Percentiles rank a stretch among this genome's conserved stretches.
Conservation (phyloP, 805 yeast genomes). For the Candida railenensis region DNA sequence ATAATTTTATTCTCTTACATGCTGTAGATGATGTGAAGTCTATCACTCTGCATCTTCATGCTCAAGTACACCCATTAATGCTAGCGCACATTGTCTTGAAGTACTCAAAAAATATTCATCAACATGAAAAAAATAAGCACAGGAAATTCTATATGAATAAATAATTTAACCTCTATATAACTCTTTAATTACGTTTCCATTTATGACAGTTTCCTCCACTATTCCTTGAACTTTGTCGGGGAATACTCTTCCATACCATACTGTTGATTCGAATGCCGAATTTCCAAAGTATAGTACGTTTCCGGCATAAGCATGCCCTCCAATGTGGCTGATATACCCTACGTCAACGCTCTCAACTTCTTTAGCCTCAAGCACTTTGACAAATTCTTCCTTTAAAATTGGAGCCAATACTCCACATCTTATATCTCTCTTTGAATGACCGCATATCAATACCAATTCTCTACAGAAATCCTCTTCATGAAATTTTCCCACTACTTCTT, state of each 20-base stretch:
- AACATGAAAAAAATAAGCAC: too few species aligned
- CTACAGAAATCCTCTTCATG: slow-evolving; percentile 11
- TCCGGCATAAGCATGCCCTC: slow-evolving; percentile 88
- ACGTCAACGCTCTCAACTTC: slow-evolving; percentile 29
- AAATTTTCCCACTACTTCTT: slow-evolving; percentile 6
- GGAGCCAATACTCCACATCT: slow-evolving; percentile 74
- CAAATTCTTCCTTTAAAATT: slow-evolving; percentile 50
- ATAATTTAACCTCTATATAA: slow-evolving; percentile 49
- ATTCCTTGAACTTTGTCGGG: slow-evolving; percentile 69
- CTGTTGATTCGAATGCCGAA: slow-evolving; percentile 30
- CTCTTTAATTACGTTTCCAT: slow-evolving; percentile 51
- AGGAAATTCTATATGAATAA: too few species aligned
- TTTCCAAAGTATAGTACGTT: slow-evolving; percentile 58
- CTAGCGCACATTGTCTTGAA: too few species aligned
- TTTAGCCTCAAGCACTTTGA: slow-evolving; percentile 33
- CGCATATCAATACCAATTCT: slow-evolving; percentile 57
- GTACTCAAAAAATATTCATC: too few species aligned
- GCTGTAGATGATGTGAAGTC: background rate
- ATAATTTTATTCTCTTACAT: background rate
- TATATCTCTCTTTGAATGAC: slow-evolving; percentile 60
- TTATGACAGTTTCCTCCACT: slow-evolving; percentile 50
- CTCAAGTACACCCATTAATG: too few species aligned
- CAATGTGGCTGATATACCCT: slow-evolving; percentile 71
- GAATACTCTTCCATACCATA: slow-evolving; percentile 79
- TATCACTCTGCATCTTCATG: background rate